Evolutionary conservation across 2,329 filamentous ascomycete species (phyloP), one percentile per base, ranked within the genome.

Genomic region (Periconia digitata): DNA sequence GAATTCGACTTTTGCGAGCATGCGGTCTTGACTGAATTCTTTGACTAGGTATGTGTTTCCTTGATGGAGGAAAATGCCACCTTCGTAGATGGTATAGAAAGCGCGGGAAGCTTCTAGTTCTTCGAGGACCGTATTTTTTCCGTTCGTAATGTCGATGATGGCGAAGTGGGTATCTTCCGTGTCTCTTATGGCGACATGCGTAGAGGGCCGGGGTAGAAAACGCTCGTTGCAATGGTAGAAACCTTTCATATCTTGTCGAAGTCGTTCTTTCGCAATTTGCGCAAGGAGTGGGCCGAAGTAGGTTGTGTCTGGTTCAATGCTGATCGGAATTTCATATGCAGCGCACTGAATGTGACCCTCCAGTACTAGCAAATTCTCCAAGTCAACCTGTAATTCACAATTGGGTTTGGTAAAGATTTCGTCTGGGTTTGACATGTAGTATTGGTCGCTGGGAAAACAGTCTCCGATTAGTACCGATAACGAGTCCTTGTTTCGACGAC

Each of bases 291-390:
- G 75, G 2, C 90, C 89, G 65, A 99, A 96, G 69, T 95, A 99
- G 17, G 76, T 66, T 2, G 75, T 75, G 67, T 99, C 94, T 54
- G 89, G 82, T 20, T 81, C 80, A 0, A 90, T 83, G n/a, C 83
- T 82, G 49, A 99, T 89, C 0, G 94, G 92, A 86, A 96, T 92
- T 66, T 99, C 94, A 62, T 89, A 88, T 2, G 94, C 94, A 0
- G 94, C 94, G 63, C 94, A 99, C 70, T 99, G 94, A 6, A 99
- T 79, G 64, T 99, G 94, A 0, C 92, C 92, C 75, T 97, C 94
- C 0, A 94, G 78, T 6, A 96, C 87, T 3, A 97, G 82, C 76
- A 96, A 85, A 58, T 96, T 97, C 39, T 86, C 80, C n/a, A 99
- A 76, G 66, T 99, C 94, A 4, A 97, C 88, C 64, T 94, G 91